These are phyloP conservation scores for Pichia exigua DNA, from an alignment of 805 yeast species.

Conservation along the genomic window DNA sequence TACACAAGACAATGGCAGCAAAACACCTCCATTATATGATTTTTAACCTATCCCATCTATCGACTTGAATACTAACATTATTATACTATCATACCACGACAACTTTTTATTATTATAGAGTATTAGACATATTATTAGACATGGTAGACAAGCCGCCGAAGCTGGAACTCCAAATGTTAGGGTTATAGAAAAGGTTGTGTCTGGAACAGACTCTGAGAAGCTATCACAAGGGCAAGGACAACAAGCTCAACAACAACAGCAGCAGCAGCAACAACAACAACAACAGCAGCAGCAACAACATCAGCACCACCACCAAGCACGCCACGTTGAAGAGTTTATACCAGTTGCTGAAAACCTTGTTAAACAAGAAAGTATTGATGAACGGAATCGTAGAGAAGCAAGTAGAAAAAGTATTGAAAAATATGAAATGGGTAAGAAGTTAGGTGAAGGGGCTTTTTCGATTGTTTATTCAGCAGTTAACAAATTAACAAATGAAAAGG, in stretches of 20 bases:
- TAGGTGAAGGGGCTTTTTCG: slow-evolving; percentile 59
- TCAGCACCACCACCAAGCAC: background rate
- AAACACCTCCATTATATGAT: no score
- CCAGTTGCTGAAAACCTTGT: slow-evolving; percentile 28
- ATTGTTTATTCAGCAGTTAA: slow-evolving; percentile 44
- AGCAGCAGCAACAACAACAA: background rate
- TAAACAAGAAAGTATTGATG: slow-evolving; percentile 23
- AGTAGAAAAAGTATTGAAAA: slow-evolving; percentile 24
- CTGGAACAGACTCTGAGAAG: background rate
- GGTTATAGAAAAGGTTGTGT: background rate
- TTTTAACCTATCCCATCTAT: background rate
- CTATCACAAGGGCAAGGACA: background rate
- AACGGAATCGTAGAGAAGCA: slow-evolving; percentile 14
- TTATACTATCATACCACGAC: no score
- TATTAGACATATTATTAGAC: slow-evolving; percentile 36
- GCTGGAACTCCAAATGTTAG: background rate
- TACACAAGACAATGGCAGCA: background rate
- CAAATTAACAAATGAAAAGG: slow-evolving; percentile 30
- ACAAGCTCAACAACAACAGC: background rate
- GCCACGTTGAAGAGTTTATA: slow-evolving; percentile 22
- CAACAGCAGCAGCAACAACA: background rate
- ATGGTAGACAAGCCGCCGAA: slow-evolving; percentile 32
- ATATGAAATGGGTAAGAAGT: slow-evolving; percentile 37
- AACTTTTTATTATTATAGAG: slow-evolving; percentile 13
- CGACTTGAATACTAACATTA: background rate